phyloP scores from a whole-genome alignment of 495 filamentous ascomycete species.

The Delitschia confertaspora region DNA sequence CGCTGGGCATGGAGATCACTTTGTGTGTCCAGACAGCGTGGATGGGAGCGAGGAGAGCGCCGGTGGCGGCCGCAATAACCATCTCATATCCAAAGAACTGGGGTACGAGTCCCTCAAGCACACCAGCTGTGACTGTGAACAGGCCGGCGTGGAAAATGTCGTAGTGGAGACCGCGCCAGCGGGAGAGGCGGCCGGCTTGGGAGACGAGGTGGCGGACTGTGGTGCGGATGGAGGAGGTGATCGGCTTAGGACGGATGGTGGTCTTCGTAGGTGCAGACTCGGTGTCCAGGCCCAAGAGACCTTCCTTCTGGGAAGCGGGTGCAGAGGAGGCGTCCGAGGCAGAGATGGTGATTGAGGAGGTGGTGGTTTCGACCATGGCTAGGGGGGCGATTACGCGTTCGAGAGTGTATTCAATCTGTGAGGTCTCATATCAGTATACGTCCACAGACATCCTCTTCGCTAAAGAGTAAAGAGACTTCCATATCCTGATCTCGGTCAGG shows the following conservation, averaged over 20 bases:
- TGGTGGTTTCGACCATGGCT: constrained; percentile 53
- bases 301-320: constrained; percentile 30
- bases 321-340: constrained; percentile 28
- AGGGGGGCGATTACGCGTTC: constrained; percentile 50
- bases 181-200: constrained; percentile 46
- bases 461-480: no score
- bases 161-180: constrained; percentile 50
- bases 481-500: no score
- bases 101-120: constrained; percentile 36
- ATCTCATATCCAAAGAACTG: constrained; percentile 27
- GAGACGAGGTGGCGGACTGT: constrained; percentile 50
- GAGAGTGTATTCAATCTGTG: constrained; percentile 50
- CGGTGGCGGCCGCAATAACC: constrained; percentile 36
- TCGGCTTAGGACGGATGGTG: constrained; percentile 41
- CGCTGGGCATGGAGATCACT: constrained; percentile 48
- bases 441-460: no score
- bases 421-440: constrained; percentile 5
- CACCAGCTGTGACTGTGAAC: constrained; percentile 32
- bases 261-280: constrained; percentile 30
- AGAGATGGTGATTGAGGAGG: constrained; percentile 47
- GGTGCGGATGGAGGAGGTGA: constrained; percentile 50
- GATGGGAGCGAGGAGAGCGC: constrained; percentile 42
- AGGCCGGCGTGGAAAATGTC: constrained; percentile 36
- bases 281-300: constrained; percentile 20
- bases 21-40: constrained; percentile 54